These are phyloP conservation scores for Boletellus sp. DNA, from an alignment of 768 basidiomycete species.

Conservation along the genomic window DNA sequence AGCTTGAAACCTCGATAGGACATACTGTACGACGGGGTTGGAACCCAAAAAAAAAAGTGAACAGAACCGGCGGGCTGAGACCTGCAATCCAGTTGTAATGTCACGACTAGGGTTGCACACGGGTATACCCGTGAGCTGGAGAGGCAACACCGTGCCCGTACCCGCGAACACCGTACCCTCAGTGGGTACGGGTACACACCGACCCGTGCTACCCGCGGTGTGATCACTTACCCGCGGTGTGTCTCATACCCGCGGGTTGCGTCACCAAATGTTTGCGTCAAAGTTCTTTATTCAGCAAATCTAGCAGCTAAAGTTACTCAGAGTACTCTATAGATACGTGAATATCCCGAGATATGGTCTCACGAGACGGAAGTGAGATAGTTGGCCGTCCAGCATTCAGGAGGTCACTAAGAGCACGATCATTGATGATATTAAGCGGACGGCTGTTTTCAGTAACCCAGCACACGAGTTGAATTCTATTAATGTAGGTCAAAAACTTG, in stretches of 20 bases:
- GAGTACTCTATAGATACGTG: neutral
- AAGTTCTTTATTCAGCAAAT: too few species aligned
- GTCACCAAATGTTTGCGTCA: too few species aligned
- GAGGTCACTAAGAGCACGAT: neutral
- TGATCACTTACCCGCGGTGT: too few species aligned
- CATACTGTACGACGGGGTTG: too few species aligned
- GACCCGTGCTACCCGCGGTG: too few species aligned
- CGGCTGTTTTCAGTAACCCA: conserved; percentile 5
- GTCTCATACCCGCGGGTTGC: too few species aligned
- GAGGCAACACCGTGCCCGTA: neutral
- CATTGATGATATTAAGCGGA: neutral
- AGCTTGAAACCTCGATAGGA: too few species aligned
- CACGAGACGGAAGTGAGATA: neutral
- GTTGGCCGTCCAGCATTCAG: neutral
- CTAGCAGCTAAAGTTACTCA: too few species aligned
- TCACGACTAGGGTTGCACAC: conserved; percentile 2
- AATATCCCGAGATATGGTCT: neutral
- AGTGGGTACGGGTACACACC: conserved; percentile 3
- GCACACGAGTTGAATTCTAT: neutral
- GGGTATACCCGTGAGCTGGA: neutral
- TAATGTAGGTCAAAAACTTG: too few species aligned
- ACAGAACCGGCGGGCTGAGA: too few species aligned
- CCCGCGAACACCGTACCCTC: neutral
- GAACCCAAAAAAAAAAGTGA: too few species aligned
- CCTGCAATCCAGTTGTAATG: too few species aligned